Evolutionary conservation across 2,329 filamentous ascomycete genomes (phyloP), one percentile per base, ranked within the genome.

Genomic region (Paecilomyces formosus): DNA sequence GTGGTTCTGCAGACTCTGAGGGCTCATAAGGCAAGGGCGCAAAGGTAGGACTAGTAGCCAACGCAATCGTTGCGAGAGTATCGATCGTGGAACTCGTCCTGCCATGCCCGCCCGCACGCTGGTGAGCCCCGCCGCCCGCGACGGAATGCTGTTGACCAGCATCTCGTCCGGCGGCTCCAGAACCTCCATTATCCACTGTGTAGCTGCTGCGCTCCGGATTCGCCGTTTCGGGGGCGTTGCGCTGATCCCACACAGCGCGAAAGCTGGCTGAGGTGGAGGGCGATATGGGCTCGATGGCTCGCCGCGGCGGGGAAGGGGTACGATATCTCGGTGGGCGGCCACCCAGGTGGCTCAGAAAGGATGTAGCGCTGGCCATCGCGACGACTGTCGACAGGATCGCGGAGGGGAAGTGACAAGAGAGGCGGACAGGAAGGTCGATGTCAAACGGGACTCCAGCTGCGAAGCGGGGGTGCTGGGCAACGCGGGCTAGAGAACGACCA

Each of bases 41-140:
- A 59, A 78, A 76, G 31, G 74, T 75, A 57, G 78, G 76, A 62
- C 76, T 79, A 24, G 77, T 80, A 53, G 78, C 78, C 62, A 81
- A 72, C 52, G 78, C 79, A 65, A 80, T 79, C 55, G 76, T 80
- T 60, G 79, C 78, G 63, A 81, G 74, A 45, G 78, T 76, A 66
- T 81, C 75, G 60, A 79, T 79, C 54, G 74, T 79, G 15, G 77
- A 79, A 59, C 73, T 74, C 51, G 76, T 76, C 55, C 77, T 71
- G 58, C 75, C 73, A 67, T 79, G 77, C 56, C 74, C 65, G 22
- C 60, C 66, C 56, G 71, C 66, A 58, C 71, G 65, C 53, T 69
- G 68, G 58, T 67, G 63, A 55, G 65, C 62, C 39, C 56, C 57
- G 33, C 60, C 62, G 62, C 70, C 68, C 13, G 63, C 35, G 13